Percentiles rank a stretch among this genome's conserved stretches.
Conservation (phyloP, 2,329 filamentous ascomycete species). For the Beauveria rudraprayagi region DNA sequence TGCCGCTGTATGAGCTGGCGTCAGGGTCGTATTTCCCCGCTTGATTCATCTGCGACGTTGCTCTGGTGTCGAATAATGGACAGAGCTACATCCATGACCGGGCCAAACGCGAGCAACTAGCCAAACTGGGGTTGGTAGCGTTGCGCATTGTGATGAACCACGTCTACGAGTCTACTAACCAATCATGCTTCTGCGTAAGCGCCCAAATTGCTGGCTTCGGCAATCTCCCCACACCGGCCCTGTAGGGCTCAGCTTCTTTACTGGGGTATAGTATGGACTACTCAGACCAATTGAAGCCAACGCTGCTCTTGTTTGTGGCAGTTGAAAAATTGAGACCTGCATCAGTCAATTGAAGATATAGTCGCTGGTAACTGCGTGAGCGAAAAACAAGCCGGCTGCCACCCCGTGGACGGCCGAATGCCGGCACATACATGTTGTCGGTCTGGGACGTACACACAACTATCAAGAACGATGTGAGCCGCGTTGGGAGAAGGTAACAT, state of each 20-base stretch:
- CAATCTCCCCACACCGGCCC: slow-evolving; percentile 1
- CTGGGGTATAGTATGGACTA: background rate
- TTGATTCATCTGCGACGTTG: background rate
- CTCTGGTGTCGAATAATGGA: background rate
- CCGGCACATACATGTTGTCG: background rate
- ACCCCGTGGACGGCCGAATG: background rate
- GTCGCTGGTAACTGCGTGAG: background rate
- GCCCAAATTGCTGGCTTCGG: background rate
- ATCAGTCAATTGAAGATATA: background rate
- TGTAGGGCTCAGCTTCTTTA: slow-evolving; percentile 1
- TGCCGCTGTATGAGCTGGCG: background rate
- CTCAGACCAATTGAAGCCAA: background rate
- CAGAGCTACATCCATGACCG: background rate
- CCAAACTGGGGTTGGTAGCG: background rate
- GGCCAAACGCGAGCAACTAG: background rate
- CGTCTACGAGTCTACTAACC: background rate
- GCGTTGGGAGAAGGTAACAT: background rate
- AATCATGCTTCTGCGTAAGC: slow-evolving; percentile 8
- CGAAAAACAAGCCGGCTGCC: background rate
- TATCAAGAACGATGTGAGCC: background rate
- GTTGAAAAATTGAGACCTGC: background rate
- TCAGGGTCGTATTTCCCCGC: background rate
- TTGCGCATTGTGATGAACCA: background rate
- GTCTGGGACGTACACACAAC: background rate
- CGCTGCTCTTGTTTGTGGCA: background rate